Evolutionary conservation across 2,329 filamentous ascomycete genomes (phyloP), one percentile per base, ranked within the genome.

Genomic region (Talaromyces sp.): DNA sequence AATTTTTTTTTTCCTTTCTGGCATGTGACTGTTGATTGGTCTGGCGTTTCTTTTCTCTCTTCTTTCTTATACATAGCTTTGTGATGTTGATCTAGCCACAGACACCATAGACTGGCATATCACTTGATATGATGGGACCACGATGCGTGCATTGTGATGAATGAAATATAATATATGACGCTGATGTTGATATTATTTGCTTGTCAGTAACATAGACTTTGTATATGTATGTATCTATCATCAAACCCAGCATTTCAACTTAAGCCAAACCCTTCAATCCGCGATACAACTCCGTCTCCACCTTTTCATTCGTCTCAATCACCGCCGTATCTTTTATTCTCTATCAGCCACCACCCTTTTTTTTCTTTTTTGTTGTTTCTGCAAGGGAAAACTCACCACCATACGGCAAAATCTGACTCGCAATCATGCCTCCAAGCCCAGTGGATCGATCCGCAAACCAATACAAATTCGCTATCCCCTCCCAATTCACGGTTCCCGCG

Each of bases 361-460:
- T 22, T 22, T 22, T 22, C 2, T 22, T 22, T 22, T n/a, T n/a
- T n/a, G n/a, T n/a, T 22, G 22, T 22, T 22, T 22, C 22, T 22
- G 22, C 22, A 22, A 22, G 22, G 9, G 17, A 22, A 15, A 9
- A 56, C 63, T 62, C 22, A 65, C 65, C 66, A 15, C 66, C 76
- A 68, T 82, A 83, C 0, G 82, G 82, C 55, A 84, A 58, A 54
- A 84, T 77, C 70, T 85, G 82, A 8, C 74, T 72, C 13, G 75
- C 77, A 2, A 84, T 71, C 7, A 85, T 78, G 0, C 81, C 82
- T 0, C 80, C 85, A 36, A 87, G 73, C 0, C 84, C 84, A 57
- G 78, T 80, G 68, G 85, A 81, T 6, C 80, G 74, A 67, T 87
- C 85, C 36, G 75, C 75, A 82, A 83, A 87, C 83, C 84, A 87